Evolutionary conservation across 129 eudicot species (phyloP), one percentile per base, ranked within the genome.

Genomic region (Ambrosia trifida): DNA sequence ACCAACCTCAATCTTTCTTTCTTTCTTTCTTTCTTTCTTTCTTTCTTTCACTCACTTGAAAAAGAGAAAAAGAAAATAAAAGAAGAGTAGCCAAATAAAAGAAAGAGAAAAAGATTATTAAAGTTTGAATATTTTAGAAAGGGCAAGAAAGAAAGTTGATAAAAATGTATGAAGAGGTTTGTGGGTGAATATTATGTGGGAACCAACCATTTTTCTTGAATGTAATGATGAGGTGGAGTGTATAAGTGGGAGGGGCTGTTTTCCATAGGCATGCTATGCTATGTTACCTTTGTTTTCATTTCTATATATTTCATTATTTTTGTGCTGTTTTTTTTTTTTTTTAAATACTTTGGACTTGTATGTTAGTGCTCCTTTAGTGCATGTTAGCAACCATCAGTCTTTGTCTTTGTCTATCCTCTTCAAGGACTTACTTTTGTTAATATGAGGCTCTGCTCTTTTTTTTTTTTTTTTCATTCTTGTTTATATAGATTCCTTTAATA

Each of bases 321-420:
- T 76, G 80, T 77, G 83, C 77, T 80, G 76, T 69, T 72, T 58
- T 73, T 71, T 69, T 76, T 24, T 24, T 72, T 51, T 76, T 24
- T 24, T 72, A 43, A 49, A 59, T 64, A 56, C 36, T 63, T 68
- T 69, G 77, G 73, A 53, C 54, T 75, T 56, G 52, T 43, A 68
- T 40, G 69, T 44, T 73, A 78, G 85, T 80, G 89, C 86, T 79
- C 77, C 73, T 62, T 38, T 59, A 80, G 58, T 52, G 72, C 80
- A 84, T 76, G 70, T 78, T 70, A 75, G 80, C 72, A 35, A 59
- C 86, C 58, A 79, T 72, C 80, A 60, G 79, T 78, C 79, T 54
- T 57, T 78, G 79, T 78, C 79, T 54, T 57, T 78, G 45, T 81
- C 86, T 41, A 74, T 73, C 79, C 28, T 71, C 57, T 52, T 74